Base-by-base conservation (phyloP, 2,329 filamentous ascomycete genomes). In the Biscogniauxia marginata region DNA sequence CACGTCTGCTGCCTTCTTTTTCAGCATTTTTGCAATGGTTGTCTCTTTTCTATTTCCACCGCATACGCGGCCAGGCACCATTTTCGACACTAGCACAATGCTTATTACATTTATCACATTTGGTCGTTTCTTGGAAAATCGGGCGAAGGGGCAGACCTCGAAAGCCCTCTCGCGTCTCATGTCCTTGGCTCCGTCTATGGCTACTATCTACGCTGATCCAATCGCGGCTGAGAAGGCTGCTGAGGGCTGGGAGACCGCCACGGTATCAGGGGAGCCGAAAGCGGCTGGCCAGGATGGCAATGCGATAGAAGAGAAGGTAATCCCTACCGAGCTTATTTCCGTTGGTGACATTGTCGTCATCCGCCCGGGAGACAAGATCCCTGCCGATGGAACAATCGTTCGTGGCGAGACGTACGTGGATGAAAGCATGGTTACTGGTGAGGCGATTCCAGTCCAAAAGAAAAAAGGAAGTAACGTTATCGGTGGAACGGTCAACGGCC, bases 41-140 rank as follows among this genome's bases (percentile, higher is more conserved):
- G 86, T 98, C 16, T 96, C 92, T 0, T 71, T 98, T 19, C 63
- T 90, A 13, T 79, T 84, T n/a, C 78, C 84, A 20, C 90, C 91
- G 6, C 91, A 98, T 70, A 84, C 81, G 2, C 84, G 90, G 49
- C 95, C 95, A 0, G 87, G 85, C 61, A 97, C 92, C 1, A 89
- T 97, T 16, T 99, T 99, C 67, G 95, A 99, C 70, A 99, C 95
- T 1, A 97, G 93, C 74, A 96, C 92, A 20, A 99, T 98, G 95
- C 81, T 99, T 51, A 93, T 99, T 72, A 96, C 92, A 0, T 98
- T 99, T 71, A 91, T 97, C 72, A 92, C 89, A 1, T 77, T 99
- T 2, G 91, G 95, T 3, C 87, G 95, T 34, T 99, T 89, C 76
- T 76, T 99, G 18, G 95, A 99, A 74, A 99, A 98, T 70, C 81